Evolutionary conservation across 139 green algal genomes (phyloP).

Genomic region (Auxenochlorella pyrenoidosa): DNA sequence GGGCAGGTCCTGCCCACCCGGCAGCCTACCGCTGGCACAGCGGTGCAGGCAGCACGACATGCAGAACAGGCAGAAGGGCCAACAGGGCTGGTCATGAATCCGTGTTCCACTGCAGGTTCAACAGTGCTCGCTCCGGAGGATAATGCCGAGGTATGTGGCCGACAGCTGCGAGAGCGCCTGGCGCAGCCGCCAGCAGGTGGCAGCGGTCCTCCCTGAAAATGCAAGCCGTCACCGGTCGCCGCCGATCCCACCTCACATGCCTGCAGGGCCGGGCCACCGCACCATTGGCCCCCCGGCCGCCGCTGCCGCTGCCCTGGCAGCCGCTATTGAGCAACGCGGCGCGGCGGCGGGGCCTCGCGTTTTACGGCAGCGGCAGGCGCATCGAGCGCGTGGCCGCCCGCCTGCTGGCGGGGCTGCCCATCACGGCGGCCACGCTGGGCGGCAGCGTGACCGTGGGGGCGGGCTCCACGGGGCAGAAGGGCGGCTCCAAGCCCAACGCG

Average conservation of each 20-base stretch:
- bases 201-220: too few species aligned
- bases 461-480: neutral
- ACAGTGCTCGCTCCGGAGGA: too few species aligned
- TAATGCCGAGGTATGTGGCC: too few species aligned
- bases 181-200: too few species aligned
- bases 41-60: too few species aligned
- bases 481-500: neutral
- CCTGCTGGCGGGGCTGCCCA: slow-evolving; percentile 5
- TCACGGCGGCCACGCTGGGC: slow-evolving; percentile 5
- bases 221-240: neutral
- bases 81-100: too few species aligned
- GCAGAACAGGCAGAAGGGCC: too few species aligned
- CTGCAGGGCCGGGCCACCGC: neutral
- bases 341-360: neutral
- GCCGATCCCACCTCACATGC: neutral
- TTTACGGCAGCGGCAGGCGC: slow-evolving; percentile 6
- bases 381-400: slow-evolving; percentile 1
- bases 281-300: neutral
- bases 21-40: too few species aligned
- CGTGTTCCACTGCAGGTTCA: too few species aligned
- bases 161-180: too few species aligned
- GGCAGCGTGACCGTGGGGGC: neutral
- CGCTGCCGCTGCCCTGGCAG: slow-evolving; percentile 21
- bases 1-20: too few species aligned
- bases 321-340: neutral